Evolutionary conservation across 2,329 filamentous ascomycete species (phyloP), one percentile per base, ranked within the genome.

Genomic region (Byssothecium circinans): DNA sequence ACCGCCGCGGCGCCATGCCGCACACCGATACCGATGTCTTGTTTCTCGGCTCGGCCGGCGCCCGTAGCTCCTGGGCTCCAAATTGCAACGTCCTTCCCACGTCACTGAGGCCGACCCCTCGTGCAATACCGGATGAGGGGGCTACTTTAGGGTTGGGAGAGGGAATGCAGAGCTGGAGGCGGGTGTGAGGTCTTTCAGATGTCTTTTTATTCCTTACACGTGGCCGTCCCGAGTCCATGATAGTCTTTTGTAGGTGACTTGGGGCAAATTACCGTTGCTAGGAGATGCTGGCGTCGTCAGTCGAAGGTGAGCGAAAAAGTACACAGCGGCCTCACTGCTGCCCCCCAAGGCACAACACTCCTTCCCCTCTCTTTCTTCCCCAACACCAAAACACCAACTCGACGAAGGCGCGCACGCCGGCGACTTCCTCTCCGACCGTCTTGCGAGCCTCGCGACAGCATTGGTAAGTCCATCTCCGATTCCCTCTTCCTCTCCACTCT

Each of bases 21-120:
- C n/a, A n/a, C n/a, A n/a, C n/a, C n/a, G n/a, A n/a, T n/a, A n/a
- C n/a, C n/a, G n/a, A n/a, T n/a, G 6, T 25, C 23, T 25, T 25
- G 6, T 25, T 12, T 12, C 29, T 22, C 11, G 27, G 39, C 27
- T 22, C 41, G 11, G 32, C 10, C 5, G 10, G 42, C 29, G 43
- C 20, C 43, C 43, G 17, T 33, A 46, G 43, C 43, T 46, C 36
- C 43, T 19, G 34, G 30, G 20, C 18, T 7, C 33, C 29, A 8
- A 8, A 12, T 32, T 12, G 2, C 35, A 38, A 44, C 41, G 41
- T 49, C 11, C 35, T 27, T 25, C 14, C 36, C 41, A 45, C 46
- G 46, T 49, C 46, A 49, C 46, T 32, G 29, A 23, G n/a, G 40
- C 41, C 34, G 17, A 41, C 45, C 18, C 18, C 47, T 42, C 34